These are phyloP conservation scores for Phtheirospermum japonicum DNA, from an alignment of 257 asterid species.

Conservation along the genomic window DNA sequence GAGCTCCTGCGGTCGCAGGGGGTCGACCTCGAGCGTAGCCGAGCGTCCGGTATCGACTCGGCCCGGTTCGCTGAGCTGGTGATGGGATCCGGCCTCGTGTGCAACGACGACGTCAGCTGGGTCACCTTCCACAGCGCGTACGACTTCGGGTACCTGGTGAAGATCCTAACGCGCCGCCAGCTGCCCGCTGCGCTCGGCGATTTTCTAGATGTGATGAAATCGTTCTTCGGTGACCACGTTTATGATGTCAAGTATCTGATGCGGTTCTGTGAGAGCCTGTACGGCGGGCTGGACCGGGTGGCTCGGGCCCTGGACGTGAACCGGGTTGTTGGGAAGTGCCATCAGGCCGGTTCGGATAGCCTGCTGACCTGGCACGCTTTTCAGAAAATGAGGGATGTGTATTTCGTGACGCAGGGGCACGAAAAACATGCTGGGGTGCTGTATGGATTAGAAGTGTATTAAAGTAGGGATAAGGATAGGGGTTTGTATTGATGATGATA, in stretches of 20 bases:
- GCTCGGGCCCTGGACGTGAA: slow-evolving; percentile 49
- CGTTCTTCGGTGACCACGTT: slow-evolving; percentile 48
- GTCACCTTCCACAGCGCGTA: slow-evolving; percentile 80
- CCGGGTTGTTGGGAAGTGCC: slow-evolving; percentile 72
- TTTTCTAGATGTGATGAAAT: slow-evolving; percentile 44
- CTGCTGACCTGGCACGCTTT: slow-evolving; percentile 77
- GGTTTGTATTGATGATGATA: neutral
- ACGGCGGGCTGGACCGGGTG: slow-evolving; percentile 73
- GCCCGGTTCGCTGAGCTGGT: slow-evolving; percentile 49
- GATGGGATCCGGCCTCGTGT: slow-evolving; percentile 63
- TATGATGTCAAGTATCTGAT: slow-evolving; percentile 69
- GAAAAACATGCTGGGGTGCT: slow-evolving; percentile 62
- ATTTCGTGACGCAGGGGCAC: slow-evolving; percentile 47
- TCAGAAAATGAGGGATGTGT: slow-evolving; percentile 54
- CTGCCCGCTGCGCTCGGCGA: slow-evolving; percentile 47
- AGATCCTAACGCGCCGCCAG: slow-evolving; percentile 55
- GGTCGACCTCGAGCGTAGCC: slow-evolving; percentile 52
- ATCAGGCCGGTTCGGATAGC: slow-evolving; percentile 80
- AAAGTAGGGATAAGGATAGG: no score
- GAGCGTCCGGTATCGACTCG: slow-evolving; percentile 48
- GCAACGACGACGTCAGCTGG: slow-evolving; percentile 58
- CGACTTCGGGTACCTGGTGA: slow-evolving; percentile 64
- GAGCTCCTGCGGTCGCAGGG: slow-evolving; percentile 50
- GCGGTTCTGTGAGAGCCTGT: slow-evolving; percentile 48
- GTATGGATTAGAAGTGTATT: slow-evolving; percentile 59